Conservation (phyloP, 192 early-diverging fungal genomes). For the Globomyces pollinis-pini region DNA sequence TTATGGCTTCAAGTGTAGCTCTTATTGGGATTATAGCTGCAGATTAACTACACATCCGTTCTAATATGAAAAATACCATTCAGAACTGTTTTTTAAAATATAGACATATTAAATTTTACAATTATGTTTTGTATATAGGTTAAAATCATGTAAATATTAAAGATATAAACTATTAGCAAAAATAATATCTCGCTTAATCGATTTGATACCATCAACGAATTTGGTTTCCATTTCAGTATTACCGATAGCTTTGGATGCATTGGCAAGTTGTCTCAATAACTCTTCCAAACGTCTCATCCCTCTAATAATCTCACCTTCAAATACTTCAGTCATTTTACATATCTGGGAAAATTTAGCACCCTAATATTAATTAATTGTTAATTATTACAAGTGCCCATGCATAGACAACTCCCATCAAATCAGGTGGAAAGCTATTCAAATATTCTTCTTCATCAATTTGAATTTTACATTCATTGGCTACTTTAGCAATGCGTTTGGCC, state of each 20-base stretch:
- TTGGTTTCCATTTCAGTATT: constrained; percentile 89
- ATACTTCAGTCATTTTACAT: constrained; percentile 88
- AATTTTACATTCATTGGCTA: constrained; percentile 84
- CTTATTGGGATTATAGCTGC: not conserved
- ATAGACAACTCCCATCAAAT: constrained; percentile 92
- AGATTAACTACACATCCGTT: too few species aligned
- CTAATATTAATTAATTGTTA: too few species aligned
- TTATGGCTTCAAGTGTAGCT: not conserved
- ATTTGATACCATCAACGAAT: constrained; percentile 84
- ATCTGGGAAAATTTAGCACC: constrained; percentile 91
- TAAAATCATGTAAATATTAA: too few species aligned
- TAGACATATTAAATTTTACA: too few species aligned
- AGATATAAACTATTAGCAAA: constrained; percentile 92
- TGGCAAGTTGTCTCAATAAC: constrained; percentile 77
- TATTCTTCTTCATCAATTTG: constrained; percentile 82
- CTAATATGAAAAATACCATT: too few species aligned
- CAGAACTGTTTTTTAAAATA: too few species aligned
- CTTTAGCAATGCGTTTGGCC: constrained; percentile 74
- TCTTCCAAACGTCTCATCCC: constrained; percentile 85
- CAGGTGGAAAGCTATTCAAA: constrained; percentile 70
- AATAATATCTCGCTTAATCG: constrained; percentile 95
- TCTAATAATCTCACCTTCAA: constrained; percentile 91
- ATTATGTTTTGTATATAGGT: too few species aligned
- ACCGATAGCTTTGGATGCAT: constrained; percentile 89
- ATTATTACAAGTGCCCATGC: constrained; percentile 83